Evolutionary conservation across 331 rosid genomes (phyloP).

Genomic region (Phaseolus coccineus): DNA sequence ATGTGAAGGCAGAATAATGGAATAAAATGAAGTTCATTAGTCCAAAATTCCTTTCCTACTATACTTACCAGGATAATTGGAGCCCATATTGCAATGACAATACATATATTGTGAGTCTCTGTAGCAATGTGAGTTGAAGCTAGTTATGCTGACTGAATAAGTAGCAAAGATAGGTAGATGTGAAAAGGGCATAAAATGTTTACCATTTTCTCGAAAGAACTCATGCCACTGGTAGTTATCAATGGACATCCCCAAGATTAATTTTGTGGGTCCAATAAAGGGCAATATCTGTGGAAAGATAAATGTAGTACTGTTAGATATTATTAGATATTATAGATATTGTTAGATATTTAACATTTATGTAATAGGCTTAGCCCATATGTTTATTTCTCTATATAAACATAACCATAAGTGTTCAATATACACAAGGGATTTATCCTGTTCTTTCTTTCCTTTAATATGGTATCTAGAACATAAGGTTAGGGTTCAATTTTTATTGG

Average conservation of each 20-base stretch:
- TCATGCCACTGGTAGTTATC: conserved; percentile 94
- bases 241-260: conserved; percentile 75
- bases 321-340: too few species aligned
- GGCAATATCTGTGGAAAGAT: conserved; percentile 73
- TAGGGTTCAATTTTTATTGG: too few species aligned
- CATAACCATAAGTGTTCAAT: too few species aligned
- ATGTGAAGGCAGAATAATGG: conserved; percentile 30
- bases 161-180: conserved; percentile 14
- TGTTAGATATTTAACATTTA: too few species aligned
- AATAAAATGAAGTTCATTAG: conserved; percentile 31
- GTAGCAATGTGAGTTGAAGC: conserved; percentile 48
- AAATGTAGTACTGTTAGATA: conserved; percentile 41
- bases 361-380: too few species aligned
- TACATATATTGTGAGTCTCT: conserved; percentile 70
- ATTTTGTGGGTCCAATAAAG: conserved; percentile 83
- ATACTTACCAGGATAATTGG: conserved; percentile 91
- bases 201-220: conserved; percentile 90
- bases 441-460: too few species aligned
- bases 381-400: too few species aligned
- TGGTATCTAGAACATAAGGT: too few species aligned
- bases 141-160: conserved; percentile 40
- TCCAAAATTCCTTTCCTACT: conserved; percentile 9
- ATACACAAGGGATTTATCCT: too few species aligned
- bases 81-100: conserved; percentile 91
- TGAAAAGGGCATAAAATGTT: conserved; percentile 34